Evolutionary conservation across 2,329 filamentous ascomycete genomes (phyloP), one percentile per base, ranked within the genome.

Genomic region (Berkeleyomyces rouxiae): DNA sequence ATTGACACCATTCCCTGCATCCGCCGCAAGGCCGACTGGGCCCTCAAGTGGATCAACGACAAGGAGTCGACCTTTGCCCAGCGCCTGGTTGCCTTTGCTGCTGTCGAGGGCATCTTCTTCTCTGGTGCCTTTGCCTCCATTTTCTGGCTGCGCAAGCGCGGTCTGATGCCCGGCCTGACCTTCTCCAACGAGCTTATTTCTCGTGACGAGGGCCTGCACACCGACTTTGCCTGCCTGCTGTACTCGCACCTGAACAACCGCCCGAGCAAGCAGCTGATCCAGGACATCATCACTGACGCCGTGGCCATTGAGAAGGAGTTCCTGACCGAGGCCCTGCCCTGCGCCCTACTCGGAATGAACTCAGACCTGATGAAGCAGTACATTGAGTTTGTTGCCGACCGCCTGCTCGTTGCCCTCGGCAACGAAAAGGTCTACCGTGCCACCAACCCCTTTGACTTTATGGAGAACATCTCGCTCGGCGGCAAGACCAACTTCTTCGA

Each of bases 401-500:
- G 93, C 70, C 86, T 99, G 43, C 83, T 99, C 43, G 79, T 97
- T 64, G 86, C 93, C 40, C 87, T 99, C 57, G 93, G 93, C 71
- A 96, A 96, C 76, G 82, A 88, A 70, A 97, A 96, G 82, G 81
- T 88, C 70, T 99, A 95, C 84, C 88, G 93, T 72, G 80, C 87
- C 36, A 83, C 86, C 74, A 99, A 99, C 79, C 93, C 93, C 73
- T 99, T 99, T 74, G 93, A 99, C 81, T 99, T 99, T 77, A 99
- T 99, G 93, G 93, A 99, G 82, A 96, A 96, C 78, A 99, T 99
- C 76, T 97, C 93, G 31, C 83, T 99, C 9, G 89, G 90, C 61
- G 93, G 93, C 76, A 99, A 99, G 88, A 99, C 93, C 74, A 99
- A 99, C 85, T 99, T 99, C 84, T 99, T 99, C 74, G 93, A 99